These are phyloP conservation scores for Candida neerlandica DNA, from an alignment of 1,139 yeast genomes.

Conservation along the genomic window DNA sequence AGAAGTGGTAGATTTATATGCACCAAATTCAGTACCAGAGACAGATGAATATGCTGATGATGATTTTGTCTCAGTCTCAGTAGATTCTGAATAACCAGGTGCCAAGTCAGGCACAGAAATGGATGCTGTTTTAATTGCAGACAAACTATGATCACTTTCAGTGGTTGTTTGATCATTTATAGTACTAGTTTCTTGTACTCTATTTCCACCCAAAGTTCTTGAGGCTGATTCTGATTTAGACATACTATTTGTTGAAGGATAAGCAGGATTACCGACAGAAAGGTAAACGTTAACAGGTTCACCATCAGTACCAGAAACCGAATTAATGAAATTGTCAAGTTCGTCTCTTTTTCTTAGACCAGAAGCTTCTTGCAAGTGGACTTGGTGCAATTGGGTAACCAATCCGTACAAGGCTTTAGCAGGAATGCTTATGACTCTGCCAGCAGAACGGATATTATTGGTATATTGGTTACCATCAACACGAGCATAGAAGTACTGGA, in stretches of 20 bases:
- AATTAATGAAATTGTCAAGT: constrained; percentile 30
- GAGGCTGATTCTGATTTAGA: constrained; percentile 4
- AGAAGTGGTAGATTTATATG: constrained; percentile 13
- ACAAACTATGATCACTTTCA: too few species aligned
- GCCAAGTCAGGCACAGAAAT: too few species aligned
- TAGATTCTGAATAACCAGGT: too few species aligned
- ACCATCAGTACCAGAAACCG: not conserved
- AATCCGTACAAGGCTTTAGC: constrained; percentile 26
- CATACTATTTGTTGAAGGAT: constrained; percentile 17
- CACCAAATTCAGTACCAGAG: constrained; percentile 32
- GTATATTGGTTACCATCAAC: constrained; percentile 28
- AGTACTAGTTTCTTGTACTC: too few species aligned
- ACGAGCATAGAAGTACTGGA: constrained; percentile 40
- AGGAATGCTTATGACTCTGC: constrained; percentile 18
- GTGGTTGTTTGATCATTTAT: too few species aligned
- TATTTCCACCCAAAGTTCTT: too few species aligned
- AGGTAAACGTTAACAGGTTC: constrained; percentile 17
- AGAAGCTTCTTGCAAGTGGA: constrained; percentile 32
- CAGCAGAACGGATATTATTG: constrained; percentile 33
- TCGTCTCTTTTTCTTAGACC: constrained; percentile 44
- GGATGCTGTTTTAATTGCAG: too few species aligned
- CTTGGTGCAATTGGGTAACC: constrained; percentile 31
- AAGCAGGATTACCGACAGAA: constrained; percentile 29
- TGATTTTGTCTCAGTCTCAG: too few species aligned
- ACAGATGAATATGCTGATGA: too few species aligned